Evolutionary conservation across 139 green algal species (phyloP).

Genomic region (Monoraphidium neglectum): DNA sequence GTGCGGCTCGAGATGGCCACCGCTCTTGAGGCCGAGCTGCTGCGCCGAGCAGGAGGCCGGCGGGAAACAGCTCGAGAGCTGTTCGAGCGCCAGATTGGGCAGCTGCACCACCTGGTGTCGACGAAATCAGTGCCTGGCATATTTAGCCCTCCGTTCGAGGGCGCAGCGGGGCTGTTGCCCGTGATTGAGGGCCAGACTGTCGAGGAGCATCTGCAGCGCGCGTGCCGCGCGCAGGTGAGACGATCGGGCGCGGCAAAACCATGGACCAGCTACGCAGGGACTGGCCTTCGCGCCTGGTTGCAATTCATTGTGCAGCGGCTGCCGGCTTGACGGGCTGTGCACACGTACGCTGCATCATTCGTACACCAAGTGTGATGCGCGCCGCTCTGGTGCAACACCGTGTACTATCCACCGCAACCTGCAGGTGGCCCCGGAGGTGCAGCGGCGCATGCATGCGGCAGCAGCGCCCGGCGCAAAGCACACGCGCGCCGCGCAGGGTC

Average conservation of each 20-base stretch:
- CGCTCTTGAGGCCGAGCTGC: neutral
- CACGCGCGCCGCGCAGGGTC: no score
- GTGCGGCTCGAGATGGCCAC: constrained; percentile 35
- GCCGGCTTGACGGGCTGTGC: no score
- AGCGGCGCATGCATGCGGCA: no score
- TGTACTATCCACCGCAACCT: no score
- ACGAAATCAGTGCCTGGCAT: constrained; percentile 54
- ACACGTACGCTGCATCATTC: no score
- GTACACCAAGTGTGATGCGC: no score
- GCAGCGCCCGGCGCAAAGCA: no score
- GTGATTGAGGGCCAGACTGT: constrained; percentile 50
- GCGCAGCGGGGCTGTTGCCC: constrained; percentile 41
- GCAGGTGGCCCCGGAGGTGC: no score
- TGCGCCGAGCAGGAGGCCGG: neutral
- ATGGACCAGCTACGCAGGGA: no score
- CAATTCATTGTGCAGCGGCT: no score
- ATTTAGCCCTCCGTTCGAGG: constrained; percentile 59
- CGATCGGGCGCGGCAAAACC: no score
- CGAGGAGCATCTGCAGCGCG: constrained; percentile 62
- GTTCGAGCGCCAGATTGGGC: constrained; percentile 45
- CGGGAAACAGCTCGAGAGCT: constrained; percentile 30
- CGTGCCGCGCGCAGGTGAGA: constrained; percentile 36
- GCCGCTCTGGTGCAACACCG: constrained; percentile 46
- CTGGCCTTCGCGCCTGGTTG: no score
- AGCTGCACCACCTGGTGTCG: constrained; percentile 67